Evolutionary conservation across 805 yeast species (phyloP), one percentile per base, ranked within the genome.

Genomic region (Lipomyces mesembrius): DNA sequence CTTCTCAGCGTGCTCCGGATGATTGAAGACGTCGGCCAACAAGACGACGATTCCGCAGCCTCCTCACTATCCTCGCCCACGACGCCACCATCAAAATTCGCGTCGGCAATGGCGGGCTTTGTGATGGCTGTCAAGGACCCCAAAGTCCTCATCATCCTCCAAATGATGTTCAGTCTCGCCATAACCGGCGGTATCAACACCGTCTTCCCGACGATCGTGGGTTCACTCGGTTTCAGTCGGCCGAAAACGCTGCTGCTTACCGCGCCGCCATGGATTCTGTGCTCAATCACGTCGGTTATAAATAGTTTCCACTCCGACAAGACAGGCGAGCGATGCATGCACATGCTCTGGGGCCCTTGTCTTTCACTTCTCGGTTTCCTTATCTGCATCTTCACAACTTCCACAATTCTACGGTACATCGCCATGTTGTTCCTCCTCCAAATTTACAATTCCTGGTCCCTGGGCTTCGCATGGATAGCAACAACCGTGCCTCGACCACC

Each of bases 181-280:
- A 86, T 86, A 29, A 87, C 88, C 54, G 83, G 85, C 70, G 88
- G 88, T 74, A 87, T 85, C 57, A 84, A 87, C 22, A 65, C 71
- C 39, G 71, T 70, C 39, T 68, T 65, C 57, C 89, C 89, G 35
- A 81, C 88, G 0, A 85, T 87, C 35, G 88, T 87, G 22, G 74
- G 80, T 64, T 85, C 89, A 14, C 79, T 87, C 68, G 82, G 85
- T 57, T 87, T 84, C 71, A 75, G 76, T 72, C 78, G 81, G 59
- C 79, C 84, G 51, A 79, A 82, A 59, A 85, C 89, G 2, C 79
- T 85, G 60, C 83, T 85, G 69, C 78, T 87, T 63, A 70, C 72
- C 17, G 68, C 65, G 17, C 72, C 72, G 34, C 72, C 72, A 3
- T 70, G 71, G 71, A 22, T 66, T 20, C 60, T 68, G 22, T 60